Percentiles rank a stretch among this genome's conserved stretches.
Evolutionary conservation across 805 yeast genomes (phyloP).

Genomic region (Nakazawaea peltata): DNA sequence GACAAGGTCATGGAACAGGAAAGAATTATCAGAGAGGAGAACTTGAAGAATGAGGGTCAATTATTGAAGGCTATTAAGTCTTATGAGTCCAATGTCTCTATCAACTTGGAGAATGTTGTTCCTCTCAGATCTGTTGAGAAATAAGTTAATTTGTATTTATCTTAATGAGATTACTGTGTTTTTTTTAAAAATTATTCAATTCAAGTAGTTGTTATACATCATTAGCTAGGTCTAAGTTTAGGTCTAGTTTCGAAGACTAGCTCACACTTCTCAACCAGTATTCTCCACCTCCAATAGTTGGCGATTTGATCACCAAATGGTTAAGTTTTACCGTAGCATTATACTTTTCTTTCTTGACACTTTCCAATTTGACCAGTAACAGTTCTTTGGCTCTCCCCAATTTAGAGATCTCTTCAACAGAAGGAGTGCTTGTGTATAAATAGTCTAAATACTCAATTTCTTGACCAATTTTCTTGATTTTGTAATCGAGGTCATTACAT

Average conservation of each 20-base stretch:
- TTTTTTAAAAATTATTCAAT: background rate
- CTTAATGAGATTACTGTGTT: background rate
- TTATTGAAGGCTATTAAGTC: slow-evolving; percentile 7
- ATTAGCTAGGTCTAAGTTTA: background rate
- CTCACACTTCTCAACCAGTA: slow-evolving; percentile 10
- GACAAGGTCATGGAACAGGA: slow-evolving; percentile 20
- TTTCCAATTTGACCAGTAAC: slow-evolving; percentile 6
- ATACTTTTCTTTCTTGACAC: slow-evolving; percentile 9
- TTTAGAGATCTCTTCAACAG: slow-evolving; percentile 7
- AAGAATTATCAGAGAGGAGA: slow-evolving; percentile 13
- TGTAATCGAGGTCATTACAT: slow-evolving; percentile 1
- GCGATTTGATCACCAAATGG: slow-evolving; percentile 7
- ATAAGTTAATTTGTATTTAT: background rate
- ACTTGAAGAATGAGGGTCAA: slow-evolving; percentile 4
- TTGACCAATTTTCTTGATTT: slow-evolving; percentile 5
- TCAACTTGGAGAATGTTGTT: slow-evolving; percentile 6
- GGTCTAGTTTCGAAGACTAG: background rate
- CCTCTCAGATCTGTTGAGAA: slow-evolving; percentile 8
- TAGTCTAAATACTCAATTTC: slow-evolving; percentile 9
- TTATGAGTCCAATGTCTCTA: background rate
- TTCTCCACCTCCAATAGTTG: slow-evolving; percentile 9
- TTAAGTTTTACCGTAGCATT: slow-evolving; percentile 8
- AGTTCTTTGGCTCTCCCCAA: slow-evolving; percentile 8
- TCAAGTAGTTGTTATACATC: background rate
- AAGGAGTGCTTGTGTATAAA: slow-evolving; percentile 5